Conservation (phyloP, 129 eudicot species). For the Flaveria robusta region DNA sequence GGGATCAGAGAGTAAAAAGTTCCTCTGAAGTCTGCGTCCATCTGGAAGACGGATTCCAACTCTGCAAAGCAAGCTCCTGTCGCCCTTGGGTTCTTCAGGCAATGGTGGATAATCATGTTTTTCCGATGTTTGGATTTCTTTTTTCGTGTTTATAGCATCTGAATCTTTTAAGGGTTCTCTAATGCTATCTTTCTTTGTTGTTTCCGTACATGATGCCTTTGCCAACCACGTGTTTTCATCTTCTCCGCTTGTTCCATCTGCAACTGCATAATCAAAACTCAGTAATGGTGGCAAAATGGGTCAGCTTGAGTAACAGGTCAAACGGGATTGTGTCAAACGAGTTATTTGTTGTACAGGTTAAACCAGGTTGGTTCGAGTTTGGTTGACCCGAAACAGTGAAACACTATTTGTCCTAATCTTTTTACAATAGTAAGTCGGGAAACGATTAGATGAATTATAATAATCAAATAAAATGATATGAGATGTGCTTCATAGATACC, state of each 20-base stretch:
- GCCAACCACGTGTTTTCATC: slow-evolving; percentile 65
- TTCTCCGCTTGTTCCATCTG: slow-evolving; percentile 59
- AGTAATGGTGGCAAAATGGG: slow-evolving; percentile 4
- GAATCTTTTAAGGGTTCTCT: slow-evolving; percentile 41
- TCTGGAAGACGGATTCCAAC: slow-evolving; percentile 92
- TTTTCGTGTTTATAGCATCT: slow-evolving; percentile 30
- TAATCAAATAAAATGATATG: background rate
- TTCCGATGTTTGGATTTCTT: slow-evolving; percentile 34
- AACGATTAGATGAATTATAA: background rate
- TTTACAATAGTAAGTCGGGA: background rate
- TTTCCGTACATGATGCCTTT: slow-evolving; percentile 70
- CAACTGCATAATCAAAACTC: slow-evolving; percentile 28
- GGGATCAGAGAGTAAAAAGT: slow-evolving; percentile 70
- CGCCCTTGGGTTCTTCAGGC: slow-evolving; percentile 87
- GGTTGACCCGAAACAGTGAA: background rate
- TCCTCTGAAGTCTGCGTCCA: slow-evolving; percentile 93
- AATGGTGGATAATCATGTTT: slow-evolving; percentile 68
- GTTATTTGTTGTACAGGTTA: background rate
- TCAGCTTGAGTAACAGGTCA: background rate
- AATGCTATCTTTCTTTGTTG: slow-evolving; percentile 31
- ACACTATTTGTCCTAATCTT: background rate
- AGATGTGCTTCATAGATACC: background rate
- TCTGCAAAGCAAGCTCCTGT: slow-evolving; percentile 70
- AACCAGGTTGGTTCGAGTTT: background rate
- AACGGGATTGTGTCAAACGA: background rate